Evolutionary conservation across 106 monocot species (phyloP).

Genomic region (Triglochin maritima): DNA sequence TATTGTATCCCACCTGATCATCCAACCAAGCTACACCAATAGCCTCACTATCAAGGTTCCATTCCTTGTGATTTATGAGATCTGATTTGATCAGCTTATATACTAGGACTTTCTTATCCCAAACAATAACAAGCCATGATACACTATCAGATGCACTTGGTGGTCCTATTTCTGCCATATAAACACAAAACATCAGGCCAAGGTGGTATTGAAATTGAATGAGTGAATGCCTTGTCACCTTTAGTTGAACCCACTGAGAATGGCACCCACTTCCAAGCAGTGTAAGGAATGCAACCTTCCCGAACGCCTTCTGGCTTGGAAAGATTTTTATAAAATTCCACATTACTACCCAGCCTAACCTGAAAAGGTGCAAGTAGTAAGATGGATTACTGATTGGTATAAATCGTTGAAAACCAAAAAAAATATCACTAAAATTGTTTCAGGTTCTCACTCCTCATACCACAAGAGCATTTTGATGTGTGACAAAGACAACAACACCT

Average conservation of each 20-base stretch:
- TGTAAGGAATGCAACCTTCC: slow-evolving; percentile 95
- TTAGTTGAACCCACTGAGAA: slow-evolving; percentile 19
- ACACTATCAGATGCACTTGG: slow-evolving; percentile 48
- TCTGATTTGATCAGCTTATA: slow-evolving; percentile 67
- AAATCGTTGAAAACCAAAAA: neutral
- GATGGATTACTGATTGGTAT: neutral
- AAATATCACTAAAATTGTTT: slow-evolving; percentile 8
- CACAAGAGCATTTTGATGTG: slow-evolving; percentile 91
- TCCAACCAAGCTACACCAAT: slow-evolving; percentile 88
- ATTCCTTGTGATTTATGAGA: slow-evolving; percentile 53
- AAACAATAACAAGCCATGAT: slow-evolving; percentile 86
- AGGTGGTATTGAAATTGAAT: slow-evolving; percentile 1
- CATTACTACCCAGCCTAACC: slow-evolving; percentile 62
- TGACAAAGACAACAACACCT: slow-evolving; percentile 91
- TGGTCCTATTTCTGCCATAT: slow-evolving; percentile 8
- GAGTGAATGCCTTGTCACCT: slow-evolving; percentile 19
- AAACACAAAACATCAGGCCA: slow-evolving; percentile 7
- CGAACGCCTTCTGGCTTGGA: slow-evolving; percentile 77
- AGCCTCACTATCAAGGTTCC: slow-evolving; percentile 77
- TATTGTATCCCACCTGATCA: slow-evolving; percentile 83
- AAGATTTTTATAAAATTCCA: slow-evolving; percentile 56
- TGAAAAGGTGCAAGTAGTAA: slow-evolving; percentile 17
- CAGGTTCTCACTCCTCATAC: slow-evolving; percentile 54
- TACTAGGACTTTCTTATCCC: slow-evolving; percentile 84
- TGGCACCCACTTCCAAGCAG: slow-evolving; percentile 74